Percentiles rank a stretch among this genome's conserved stretches.
Evolutionary conservation across 2,329 filamentous ascomycete genomes (phyloP).

Genomic region (Pyrenochaeta sp.): DNA sequence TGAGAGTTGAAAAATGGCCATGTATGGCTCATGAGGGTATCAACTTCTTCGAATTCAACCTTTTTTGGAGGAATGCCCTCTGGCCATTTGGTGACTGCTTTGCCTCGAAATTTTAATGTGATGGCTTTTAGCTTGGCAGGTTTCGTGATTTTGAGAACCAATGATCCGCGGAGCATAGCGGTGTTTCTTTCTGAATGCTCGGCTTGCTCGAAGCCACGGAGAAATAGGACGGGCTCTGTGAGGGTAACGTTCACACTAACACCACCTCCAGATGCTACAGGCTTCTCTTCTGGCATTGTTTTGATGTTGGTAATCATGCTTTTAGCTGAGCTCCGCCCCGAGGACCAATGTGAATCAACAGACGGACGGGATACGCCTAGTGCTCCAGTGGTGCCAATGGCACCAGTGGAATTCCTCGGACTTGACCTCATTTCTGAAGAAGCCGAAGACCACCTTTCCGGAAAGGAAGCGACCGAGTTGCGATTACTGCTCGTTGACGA

Average conservation of each 20-base stretch:
- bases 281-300: slow-evolving; percentile 63
- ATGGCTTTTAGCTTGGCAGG: slow-evolving; percentile 92
- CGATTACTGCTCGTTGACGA: slow-evolving; percentile 41
- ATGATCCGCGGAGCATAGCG: slow-evolving; percentile 82
- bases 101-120: slow-evolving; percentile 83
- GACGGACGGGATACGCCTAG: slow-evolving; percentile 51
- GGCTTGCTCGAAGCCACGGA: slow-evolving; percentile 79
- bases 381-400: slow-evolving; percentile 27
- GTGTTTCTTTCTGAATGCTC: slow-evolving; percentile 71
- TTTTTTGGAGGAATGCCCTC: slow-evolving; percentile 93
- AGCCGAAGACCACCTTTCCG: slow-evolving; percentile 33
- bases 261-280: slow-evolving; percentile 79
- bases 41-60: slow-evolving; percentile 81
- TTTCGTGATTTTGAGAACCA: slow-evolving; percentile 84
- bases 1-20: slow-evolving; percentile 91
- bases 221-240: slow-evolving; percentile 80
- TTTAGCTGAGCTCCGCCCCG: slow-evolving; percentile 42
- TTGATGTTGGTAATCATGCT: slow-evolving; percentile 43
- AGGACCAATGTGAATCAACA: slow-evolving; percentile 51
- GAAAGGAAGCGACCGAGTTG: slow-evolving; percentile 35
- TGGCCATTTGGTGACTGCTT: slow-evolving; percentile 92
- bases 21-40: slow-evolving; percentile 85
- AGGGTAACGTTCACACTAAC: slow-evolving; percentile 76
- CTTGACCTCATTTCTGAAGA: slow-evolving; percentile 49
- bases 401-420: slow-evolving; percentile 50